Evolutionary conservation across 2,329 filamentous ascomycete species (phyloP).

Genomic region (Ophiostoma quercus): DNA sequence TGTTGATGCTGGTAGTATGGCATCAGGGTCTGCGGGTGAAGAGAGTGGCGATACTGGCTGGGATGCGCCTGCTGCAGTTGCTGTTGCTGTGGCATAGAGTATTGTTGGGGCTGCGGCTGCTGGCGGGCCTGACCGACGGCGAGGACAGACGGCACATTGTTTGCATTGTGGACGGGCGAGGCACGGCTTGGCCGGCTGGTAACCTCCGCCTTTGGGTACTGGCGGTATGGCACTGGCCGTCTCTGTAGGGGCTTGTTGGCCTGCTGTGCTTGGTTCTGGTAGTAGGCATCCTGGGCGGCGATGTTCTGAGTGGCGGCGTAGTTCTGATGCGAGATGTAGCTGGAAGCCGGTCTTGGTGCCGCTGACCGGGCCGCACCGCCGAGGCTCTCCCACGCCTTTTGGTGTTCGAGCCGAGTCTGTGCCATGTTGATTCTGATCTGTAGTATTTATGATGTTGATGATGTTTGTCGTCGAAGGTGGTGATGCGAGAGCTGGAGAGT

Average conservation of each 20-base stretch:
- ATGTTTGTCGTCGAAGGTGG: neutral
- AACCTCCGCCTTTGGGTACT: neutral
- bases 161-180: neutral
- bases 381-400: conserved; percentile 6
- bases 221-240: neutral
- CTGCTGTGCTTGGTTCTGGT: neutral
- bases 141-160: neutral
- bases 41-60: neutral
- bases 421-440: neutral
- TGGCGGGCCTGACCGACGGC: neutral
- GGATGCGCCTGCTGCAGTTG: neutral
- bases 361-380: neutral
- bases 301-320: neutral
- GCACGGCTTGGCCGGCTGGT: neutral
- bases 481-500: neutral
- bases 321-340: neutral
- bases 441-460: neutral
- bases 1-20: neutral
- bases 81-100: neutral
- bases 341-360: neutral
- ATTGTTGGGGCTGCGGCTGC: neutral
- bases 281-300: neutral
- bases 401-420: conserved; percentile 1
- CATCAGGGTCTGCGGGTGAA: neutral
- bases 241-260: neutral